A percentile compares a stretch with the other conserved stretches of the same genome.
phyloP scores from a whole-genome alignment of 1,284 basidiomycete species.

The Lentinula novae-zelandiae region DNA sequence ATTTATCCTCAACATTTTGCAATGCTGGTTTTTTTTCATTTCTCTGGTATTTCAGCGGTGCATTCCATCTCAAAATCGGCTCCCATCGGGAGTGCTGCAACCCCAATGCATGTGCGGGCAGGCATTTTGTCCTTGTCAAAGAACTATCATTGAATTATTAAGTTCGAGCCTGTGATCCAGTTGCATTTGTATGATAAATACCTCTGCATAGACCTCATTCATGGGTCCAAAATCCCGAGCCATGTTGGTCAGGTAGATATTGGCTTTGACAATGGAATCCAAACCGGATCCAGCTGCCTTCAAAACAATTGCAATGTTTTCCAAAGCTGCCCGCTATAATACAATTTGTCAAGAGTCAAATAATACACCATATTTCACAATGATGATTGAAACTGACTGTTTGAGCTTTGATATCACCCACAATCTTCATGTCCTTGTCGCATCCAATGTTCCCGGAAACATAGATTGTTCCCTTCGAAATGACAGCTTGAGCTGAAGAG shows the following conservation, averaged over 20 bases:
- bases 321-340: slow-evolving; percentile 46
- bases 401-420: slow-evolving; percentile 51
- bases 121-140: slow-evolving; percentile 49
- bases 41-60: slow-evolving; percentile 41
- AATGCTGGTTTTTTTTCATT: not conserved
- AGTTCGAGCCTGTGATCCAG: not conserved
- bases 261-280: slow-evolving; percentile 59
- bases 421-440: slow-evolving; percentile 42
- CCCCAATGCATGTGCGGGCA: slow-evolving; percentile 65
- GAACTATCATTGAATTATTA: slow-evolving; percentile 32
- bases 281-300: slow-evolving; percentile 56
- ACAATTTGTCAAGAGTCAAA: not conserved
- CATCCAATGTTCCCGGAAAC: slow-evolving; percentile 60
- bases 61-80: slow-evolving; percentile 69
- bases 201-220: slow-evolving; percentile 52
- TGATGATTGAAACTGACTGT: slow-evolving; percentile 33
- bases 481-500: slow-evolving; percentile 42
- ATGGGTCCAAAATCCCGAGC: slow-evolving; percentile 45
- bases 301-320: slow-evolving; percentile 57
- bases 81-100: slow-evolving; percentile 53
- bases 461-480: slow-evolving; percentile 50
- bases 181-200: slow-evolving; percentile 17
- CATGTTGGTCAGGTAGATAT: slow-evolving; percentile 55
- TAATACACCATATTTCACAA: too few species aligned
- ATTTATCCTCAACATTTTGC: not conserved